A percentile compares a stretch with the other conserved stretches of the same genome.
Conservation (phyloP, 108 stramenopile species). For the Nitzschia sp. region DNA sequence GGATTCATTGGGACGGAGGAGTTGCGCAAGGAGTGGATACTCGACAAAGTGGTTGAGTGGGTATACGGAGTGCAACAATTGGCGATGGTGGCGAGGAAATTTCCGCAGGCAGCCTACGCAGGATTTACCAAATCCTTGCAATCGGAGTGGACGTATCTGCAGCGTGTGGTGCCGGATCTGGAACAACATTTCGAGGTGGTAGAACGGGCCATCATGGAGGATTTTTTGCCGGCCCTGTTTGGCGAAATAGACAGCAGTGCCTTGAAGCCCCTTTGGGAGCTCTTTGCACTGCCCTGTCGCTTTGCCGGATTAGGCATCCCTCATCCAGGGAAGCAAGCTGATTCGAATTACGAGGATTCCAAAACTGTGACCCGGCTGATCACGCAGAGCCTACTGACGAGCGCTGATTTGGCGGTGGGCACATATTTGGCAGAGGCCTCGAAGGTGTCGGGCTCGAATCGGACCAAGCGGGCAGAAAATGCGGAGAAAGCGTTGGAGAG, state of each 20-base stretch:
- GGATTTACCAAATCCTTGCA: constrained; percentile 25
- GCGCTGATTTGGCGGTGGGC: neutral
- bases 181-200: neutral
- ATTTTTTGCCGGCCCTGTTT: neutral
- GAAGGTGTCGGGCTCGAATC: neutral
- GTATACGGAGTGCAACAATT: constrained; percentile 12
- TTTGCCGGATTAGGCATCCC: too few relatives aligned
- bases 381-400: neutral
- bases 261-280: neutral
- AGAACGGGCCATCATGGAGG: neutral
- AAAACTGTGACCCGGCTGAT: neutral
- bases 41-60: constrained; percentile 20
- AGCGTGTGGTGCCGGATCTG: too few relatives aligned
- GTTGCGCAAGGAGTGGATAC: constrained; percentile 6
- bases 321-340: too few relatives aligned
- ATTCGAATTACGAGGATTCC: too few relatives aligned
- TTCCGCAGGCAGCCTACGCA: constrained; percentile 15
- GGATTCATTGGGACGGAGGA: neutral
- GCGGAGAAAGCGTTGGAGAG: neutral
- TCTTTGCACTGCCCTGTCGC: too few relatives aligned
- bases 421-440: neutral
- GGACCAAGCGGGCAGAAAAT: too few relatives aligned
- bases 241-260: too few relatives aligned
- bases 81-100: constrained; percentile 11
- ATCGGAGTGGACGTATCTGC: too few relatives aligned